Conservation (phyloP, 441 rosid species). For the Metrosideros polymorpha region DNA sequence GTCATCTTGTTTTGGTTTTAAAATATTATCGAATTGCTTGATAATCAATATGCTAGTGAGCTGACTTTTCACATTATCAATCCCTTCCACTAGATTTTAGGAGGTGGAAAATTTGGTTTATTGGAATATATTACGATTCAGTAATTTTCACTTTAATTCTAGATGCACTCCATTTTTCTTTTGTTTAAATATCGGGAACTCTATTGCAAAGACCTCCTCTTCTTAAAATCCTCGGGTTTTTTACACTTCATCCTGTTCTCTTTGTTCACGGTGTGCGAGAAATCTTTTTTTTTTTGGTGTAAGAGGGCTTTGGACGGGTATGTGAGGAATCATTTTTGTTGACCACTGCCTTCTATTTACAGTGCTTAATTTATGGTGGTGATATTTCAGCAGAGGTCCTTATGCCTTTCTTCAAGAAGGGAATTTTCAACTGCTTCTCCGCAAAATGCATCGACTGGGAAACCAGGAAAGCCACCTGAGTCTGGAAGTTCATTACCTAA, state of each 20-base stretch:
- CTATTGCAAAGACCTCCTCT: background rate
- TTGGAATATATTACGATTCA: background rate
- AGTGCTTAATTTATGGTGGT: background rate
- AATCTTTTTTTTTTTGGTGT: background rate
- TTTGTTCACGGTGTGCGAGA: background rate
- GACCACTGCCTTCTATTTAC: background rate
- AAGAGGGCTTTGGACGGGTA: background rate
- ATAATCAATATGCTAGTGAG: background rate
- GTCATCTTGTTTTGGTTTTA: background rate
- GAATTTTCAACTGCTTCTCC: slow-evolving; percentile 37
- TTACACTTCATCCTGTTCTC: background rate
- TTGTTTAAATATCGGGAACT: background rate
- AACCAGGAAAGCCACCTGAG: slow-evolving; percentile 25
- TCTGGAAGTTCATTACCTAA: slow-evolving; percentile 27
- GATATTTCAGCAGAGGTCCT: slow-evolving; percentile 23
- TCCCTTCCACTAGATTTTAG: background rate
- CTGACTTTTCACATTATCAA: background rate
- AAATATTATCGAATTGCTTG: background rate
- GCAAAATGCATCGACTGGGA: slow-evolving; percentile 27
- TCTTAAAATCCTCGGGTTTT: background rate
- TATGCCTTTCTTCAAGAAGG: slow-evolving; percentile 36
- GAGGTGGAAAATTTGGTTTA: background rate
- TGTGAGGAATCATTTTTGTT: background rate
- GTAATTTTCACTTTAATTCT: background rate
- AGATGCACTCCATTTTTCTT: background rate